These are phyloP conservation scores for Spathaspora arborariae DNA, from an alignment of 805 yeast species.

Conservation along the genomic window DNA sequence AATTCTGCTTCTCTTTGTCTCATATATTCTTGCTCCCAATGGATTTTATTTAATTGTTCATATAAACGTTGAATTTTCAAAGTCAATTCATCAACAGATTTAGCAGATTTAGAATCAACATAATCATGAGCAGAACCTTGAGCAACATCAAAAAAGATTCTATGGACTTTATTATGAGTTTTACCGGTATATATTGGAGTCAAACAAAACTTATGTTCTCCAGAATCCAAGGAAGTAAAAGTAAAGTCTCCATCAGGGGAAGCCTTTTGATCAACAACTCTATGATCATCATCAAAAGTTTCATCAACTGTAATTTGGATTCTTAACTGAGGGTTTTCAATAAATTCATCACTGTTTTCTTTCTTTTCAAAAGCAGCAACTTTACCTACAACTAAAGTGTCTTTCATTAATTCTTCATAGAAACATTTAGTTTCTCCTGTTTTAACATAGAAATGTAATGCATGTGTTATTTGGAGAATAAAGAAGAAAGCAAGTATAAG, in stretches of 20 bases:
- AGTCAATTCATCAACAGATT: conserved; percentile 44
- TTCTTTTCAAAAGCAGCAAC: conserved; percentile 66
- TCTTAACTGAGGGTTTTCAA: conserved; percentile 52
- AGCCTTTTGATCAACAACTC: conserved; percentile 67
- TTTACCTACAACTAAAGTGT: conserved; percentile 75
- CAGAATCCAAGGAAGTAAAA: conserved; percentile 77
- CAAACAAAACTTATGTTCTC: conserved; percentile 82
- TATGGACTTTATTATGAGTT: conserved; percentile 57
- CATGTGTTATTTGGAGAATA: conserved; percentile 23
- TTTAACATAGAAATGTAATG: conserved; percentile 74
- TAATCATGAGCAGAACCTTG: conserved; percentile 59
- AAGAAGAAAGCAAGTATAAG: conserved; percentile 10
- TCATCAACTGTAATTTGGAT: conserved; percentile 67
- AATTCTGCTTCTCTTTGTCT: conserved; percentile 75
- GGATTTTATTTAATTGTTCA: conserved; percentile 37
- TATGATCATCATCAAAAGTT: conserved; percentile 78
- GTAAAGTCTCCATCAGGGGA: conserved; percentile 63
- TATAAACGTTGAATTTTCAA: conserved; percentile 34
- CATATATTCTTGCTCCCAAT: conserved; percentile 46
- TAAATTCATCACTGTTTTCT: conserved; percentile 43
- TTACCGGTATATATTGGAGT: conserved; percentile 61
- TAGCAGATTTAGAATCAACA: conserved; percentile 60
- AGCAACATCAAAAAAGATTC: conserved; percentile 71
- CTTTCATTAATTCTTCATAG: conserved; percentile 71
- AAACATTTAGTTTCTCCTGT: conserved; percentile 81